A percentile compares a stretch with the other conserved stretches of the same genome.
These are phyloP conservation scores for Ganoderma lucidum DNA, from an alignment of 1,284 basidiomycete species.

Conservation along the genomic window DNA sequence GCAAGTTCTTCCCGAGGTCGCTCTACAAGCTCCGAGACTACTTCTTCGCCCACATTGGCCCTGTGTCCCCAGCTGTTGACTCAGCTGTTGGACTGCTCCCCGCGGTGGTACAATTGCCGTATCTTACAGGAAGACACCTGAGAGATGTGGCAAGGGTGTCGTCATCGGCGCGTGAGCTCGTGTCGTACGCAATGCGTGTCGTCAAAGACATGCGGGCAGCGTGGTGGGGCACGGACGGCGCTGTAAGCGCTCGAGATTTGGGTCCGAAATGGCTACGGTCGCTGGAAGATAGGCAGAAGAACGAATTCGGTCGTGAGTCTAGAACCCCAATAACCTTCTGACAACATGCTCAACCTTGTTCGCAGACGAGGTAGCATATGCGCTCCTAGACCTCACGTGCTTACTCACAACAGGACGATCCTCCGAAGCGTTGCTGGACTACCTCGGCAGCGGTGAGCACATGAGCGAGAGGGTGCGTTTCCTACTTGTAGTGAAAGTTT, in stretches of 20 bases:
- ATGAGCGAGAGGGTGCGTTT: constrained; percentile 77
- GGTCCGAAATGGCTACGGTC: constrained; percentile 78
- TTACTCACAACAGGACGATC: constrained; percentile 74
- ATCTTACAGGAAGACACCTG: constrained; percentile 60
- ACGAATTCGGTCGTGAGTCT: constrained; percentile 69
- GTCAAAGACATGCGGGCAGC: constrained; percentile 72
- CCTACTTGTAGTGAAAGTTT: constrained; percentile 10
- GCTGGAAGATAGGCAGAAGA: constrained; percentile 67
- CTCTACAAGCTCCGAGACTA: constrained; percentile 58
- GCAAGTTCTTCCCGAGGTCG: constrained; percentile 48
- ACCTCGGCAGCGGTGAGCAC: constrained; percentile 77
- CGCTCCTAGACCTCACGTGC: constrained; percentile 75
- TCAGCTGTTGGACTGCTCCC: constrained; percentile 50
- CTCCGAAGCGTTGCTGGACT: constrained; percentile 73
- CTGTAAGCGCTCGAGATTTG: constrained; percentile 70
- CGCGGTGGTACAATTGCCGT: constrained; percentile 58
- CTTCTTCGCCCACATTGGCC: constrained; percentile 53
- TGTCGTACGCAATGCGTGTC: constrained; percentile 73
- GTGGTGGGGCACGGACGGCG: constrained; percentile 75
- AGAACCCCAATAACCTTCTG: neutral
- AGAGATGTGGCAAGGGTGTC: constrained; percentile 76
- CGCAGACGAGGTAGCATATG: constrained; percentile 63
- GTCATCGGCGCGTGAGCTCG: constrained; percentile 72
- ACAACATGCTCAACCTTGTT: constrained; percentile 14
- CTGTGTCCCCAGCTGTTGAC: constrained; percentile 19